Percentiles rank a stretch among this genome's conserved stretches.
phyloP scores from a whole-genome alignment of 768 basidiomycete genomes.

The Harrya chromipes region DNA sequence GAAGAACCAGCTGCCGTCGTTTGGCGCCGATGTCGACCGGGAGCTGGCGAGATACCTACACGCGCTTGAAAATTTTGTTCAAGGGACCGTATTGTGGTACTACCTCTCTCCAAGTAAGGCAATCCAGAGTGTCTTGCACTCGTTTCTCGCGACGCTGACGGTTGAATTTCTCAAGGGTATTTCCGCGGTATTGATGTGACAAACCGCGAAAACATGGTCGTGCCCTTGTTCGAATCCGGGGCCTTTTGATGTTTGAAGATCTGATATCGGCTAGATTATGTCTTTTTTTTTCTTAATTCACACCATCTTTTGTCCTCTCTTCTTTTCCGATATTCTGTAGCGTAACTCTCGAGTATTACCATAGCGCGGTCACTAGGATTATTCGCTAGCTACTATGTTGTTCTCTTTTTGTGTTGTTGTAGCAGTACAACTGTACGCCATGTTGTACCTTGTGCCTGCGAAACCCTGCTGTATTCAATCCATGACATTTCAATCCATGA shows the following conservation, averaged over 20 bases:
- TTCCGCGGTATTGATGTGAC: constrained; percentile 34
- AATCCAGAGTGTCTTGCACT: neutral
- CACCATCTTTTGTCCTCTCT: neutral
- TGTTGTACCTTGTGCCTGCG: constrained; percentile 3
- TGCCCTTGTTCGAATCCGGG: constrained; percentile 29
- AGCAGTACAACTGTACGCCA: neutral
- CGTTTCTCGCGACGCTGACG: constrained; percentile 8
- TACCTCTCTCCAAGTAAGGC: constrained; percentile 38
- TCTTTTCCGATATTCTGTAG: constrained; percentile 21
- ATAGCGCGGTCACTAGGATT: constrained; percentile 16
- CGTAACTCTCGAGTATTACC: neutral
- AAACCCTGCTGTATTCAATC: constrained; percentile 3
- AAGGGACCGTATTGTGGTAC: constrained; percentile 40
- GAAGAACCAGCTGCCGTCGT: constrained; percentile 35
- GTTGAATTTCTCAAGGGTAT: constrained; percentile 22
- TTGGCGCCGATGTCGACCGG: constrained; percentile 33
- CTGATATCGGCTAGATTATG: neutral
- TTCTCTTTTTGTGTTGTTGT: constrained; percentile 4
- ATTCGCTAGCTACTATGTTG: neutral
- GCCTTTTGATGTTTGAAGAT: constrained; percentile 15
- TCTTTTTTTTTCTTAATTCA: neutral
- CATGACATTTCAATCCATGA: constrained; percentile 4
- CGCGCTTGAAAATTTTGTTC: constrained; percentile 38
- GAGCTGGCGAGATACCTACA: constrained; percentile 33
- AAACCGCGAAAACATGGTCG: constrained; percentile 26